Base-by-base conservation (phyloP, 495 filamentous ascomycete genomes). In the Neurospora sp. region DNA sequence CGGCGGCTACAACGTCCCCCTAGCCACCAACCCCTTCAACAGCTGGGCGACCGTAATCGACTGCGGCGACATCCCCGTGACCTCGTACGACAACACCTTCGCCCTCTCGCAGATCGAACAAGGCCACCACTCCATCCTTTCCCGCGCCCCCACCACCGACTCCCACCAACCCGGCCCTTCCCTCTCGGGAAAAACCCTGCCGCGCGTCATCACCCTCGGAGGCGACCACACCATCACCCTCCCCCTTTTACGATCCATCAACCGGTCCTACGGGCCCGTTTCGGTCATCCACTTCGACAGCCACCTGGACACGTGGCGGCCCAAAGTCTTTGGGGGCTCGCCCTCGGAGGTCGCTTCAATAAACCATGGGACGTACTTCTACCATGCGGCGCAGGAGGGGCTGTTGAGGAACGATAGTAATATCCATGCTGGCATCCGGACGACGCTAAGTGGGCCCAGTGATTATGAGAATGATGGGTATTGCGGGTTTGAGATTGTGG, bases 311-410 rank as follows among this genome's bases (percentile, higher is more conserved):
- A 96, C 93, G 1, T 96, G 88, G 91, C 69, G 86, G 83, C 80
- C 88, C 35, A 91, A 92, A 74, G 85, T 87, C 22, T 89, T 89
- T 73, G 87, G 87, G 40, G 87, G 87, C 38, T 85, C 86, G 7
- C 85, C 87, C 0, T 87, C 86, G 10, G 82, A 88, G 69, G 93
- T 95, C 10, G 83, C 83, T 4, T 78, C 77, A 73, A 93, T 96
- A 82, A 96, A 91, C 79, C 93, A 97, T 80, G 93, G 93, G 8
- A 92, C 87, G 31, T 94, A 95, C 85, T 96, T 96, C 85, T 93
- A 92, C 86, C 88, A 93, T 76, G 93, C 93, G 2, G 86, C 89
- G 70, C 88, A 87, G 18, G 93, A 95, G 80, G 91, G 91, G 0
- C 81, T 96, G 53, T 90, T 96, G 69, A 82, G 85, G 35, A 93